Conservation (phyloP, 176 grass and related monocot genomes). For the Phragmites australis region DNA sequence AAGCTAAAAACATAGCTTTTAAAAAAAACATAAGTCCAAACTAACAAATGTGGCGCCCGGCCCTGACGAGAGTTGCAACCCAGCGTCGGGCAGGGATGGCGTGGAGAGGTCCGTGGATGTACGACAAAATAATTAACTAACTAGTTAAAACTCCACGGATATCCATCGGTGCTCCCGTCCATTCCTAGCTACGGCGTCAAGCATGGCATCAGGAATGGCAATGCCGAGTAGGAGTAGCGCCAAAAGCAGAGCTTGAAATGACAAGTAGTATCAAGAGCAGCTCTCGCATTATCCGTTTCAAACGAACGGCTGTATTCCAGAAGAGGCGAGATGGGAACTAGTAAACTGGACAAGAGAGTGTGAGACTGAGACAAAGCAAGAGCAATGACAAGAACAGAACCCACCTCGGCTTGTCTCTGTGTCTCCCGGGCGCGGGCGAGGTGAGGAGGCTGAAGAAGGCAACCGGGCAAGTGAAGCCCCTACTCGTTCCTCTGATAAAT, state of each 20-base stretch:
- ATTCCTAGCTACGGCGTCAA: not conserved
- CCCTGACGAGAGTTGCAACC: not conserved
- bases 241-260: not conserved
- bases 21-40: too few species aligned
- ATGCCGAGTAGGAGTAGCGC: not conserved
- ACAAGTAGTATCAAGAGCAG: not conserved
- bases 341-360: not conserved
- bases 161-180: too few species aligned
- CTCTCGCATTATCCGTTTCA: not conserved
- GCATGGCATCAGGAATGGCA: slow-evolving; percentile 13
- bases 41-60: slow-evolving; percentile 23
- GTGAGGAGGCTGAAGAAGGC: not conserved
- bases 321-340: not conserved
- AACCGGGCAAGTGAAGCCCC: not conserved
- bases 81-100: too few species aligned
- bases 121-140: too few species aligned
- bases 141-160: too few species aligned
- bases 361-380: not conserved
- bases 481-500: not conserved
- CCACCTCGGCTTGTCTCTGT: slow-evolving; percentile 12
- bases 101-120: too few species aligned
- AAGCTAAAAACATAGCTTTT: too few species aligned
- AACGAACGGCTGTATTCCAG: not conserved
- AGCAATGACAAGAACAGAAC: slow-evolving; percentile 19
- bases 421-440: not conserved